Base-by-base conservation (phyloP, 2,329 filamentous ascomycete genomes). In the Calycina marina region DNA sequence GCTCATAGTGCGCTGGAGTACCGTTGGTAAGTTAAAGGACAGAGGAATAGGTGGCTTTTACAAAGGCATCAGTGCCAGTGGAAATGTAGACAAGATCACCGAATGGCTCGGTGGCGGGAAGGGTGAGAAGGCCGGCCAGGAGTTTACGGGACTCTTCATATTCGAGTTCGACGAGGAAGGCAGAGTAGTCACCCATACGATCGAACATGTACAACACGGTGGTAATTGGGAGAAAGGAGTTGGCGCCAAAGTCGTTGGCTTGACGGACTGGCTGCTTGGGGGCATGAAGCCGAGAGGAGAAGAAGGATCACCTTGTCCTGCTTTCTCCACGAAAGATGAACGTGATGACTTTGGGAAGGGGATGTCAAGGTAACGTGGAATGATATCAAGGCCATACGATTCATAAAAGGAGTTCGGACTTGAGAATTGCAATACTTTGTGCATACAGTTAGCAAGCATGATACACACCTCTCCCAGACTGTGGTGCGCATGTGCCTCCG, bases 81-180 rank as follows among this genome's bases (percentile, higher is more conserved):
- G 67, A 36, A 62, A 62, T 16, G 60, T 68, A 10, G 63, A 69
- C 39, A 65, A 63, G 50, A 67, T 69, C 36, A 63, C 56, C 12
- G 61, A 62, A 24, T 67, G 46, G 44, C 30, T 53, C 46, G 39
- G 59, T 57, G 41, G 56, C 56, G 42, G 58, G 49, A 47, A 70
- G 31, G 62, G 68, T 12, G 56, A 64, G 43, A 68, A 71, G 35
- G 67, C 71, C 30, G 69, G 70, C 39, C 77, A 81, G 48, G 79
- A 86, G 49, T 96, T 96, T 46, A 82, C 76, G 1, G 90, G 90
- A 0, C 57, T 96, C 8, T 98, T 96, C 56, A 77, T 93, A 37
- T 98, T 98, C 54, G 83, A 93, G 43, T 98, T 98, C 53, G 90
- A 96, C 50, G 66, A 73, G 28, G 70, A 93, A 47, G 90, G 90